Conservation (phyloP, 768 basidiomycete genomes). For the Pleurotus pulmonarius region DNA sequence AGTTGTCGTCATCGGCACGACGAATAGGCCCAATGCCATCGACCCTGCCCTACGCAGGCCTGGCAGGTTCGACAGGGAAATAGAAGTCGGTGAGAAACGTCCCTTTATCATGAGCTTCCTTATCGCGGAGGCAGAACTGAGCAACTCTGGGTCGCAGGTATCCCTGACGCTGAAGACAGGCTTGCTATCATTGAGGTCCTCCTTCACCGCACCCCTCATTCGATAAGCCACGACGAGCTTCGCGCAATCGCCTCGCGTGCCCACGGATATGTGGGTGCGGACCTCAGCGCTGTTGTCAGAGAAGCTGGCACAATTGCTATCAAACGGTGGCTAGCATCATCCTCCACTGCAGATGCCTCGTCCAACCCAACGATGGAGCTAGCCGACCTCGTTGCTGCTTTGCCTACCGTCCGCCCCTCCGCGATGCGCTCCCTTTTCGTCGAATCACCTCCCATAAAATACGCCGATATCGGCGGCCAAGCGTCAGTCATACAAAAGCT, state of each 20-base stretch:
- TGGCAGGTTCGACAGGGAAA: slow-evolving; percentile 90
- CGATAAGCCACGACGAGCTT: slow-evolving; percentile 58
- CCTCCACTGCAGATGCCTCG: slow-evolving; percentile 10
- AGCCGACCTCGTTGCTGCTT: slow-evolving; percentile 63
- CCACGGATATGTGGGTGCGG: slow-evolving; percentile 97
- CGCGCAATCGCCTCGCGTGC: slow-evolving; percentile 67
- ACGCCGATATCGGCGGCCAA: slow-evolving; percentile 91
- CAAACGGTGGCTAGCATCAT: slow-evolving; percentile 63
- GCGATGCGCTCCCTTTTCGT: slow-evolving; percentile 93
- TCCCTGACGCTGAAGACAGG: slow-evolving; percentile 85
- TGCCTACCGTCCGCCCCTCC: slow-evolving; percentile 83
- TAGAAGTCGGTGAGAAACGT: slow-evolving; percentile 75
- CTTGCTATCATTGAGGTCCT: slow-evolving; percentile 85
- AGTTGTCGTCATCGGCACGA: slow-evolving; percentile 95
- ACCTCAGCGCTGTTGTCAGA: slow-evolving; percentile 87
- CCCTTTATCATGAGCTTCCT: slow-evolving; percentile 5
- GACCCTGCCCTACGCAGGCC: slow-evolving; percentile 89
- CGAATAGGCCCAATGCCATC: slow-evolving; percentile 92
- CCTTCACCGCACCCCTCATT: slow-evolving; percentile 75
- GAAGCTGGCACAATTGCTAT: slow-evolving; percentile 92
- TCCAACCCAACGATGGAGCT: slow-evolving; percentile 40
- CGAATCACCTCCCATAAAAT: slow-evolving; percentile 78
- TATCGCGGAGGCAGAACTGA: neutral
- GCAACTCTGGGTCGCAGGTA: slow-evolving; percentile 43
- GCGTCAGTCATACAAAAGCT: slow-evolving; percentile 76